Base-by-base conservation (phyloP, 1,284 basidiomycete species). In the Microbotryum silenes-acaulis region DNA sequence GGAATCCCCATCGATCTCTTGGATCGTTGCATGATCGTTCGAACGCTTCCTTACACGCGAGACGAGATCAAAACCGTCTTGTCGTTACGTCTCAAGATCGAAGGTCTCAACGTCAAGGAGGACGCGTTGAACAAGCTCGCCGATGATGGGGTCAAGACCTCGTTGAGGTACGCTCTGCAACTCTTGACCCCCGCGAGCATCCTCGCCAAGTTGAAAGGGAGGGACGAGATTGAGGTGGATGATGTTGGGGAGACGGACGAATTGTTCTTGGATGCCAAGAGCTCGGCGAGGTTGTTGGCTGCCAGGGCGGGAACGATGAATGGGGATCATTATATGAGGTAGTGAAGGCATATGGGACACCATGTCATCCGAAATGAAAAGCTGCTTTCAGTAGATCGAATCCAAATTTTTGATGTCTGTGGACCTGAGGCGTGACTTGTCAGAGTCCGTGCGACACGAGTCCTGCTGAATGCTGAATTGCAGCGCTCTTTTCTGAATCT, bases 1-100 rank as follows among this genome's bases (percentile, higher is more conserved):
- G 96, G 94, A 25, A 82, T 98, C 57, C 96, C 94, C 6, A 82
- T 93, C 56, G 94, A 98, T 78, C 79, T 98, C 29, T 81, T 97
- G 51, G 94, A 98, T 77, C 82, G 94, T 61, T 97, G 94, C 77
- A 86, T 98, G 81, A 98, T 98, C 65, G 92, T 98, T 49, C 89
- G 91, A 73, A 98, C 94, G 1, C 83, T 89, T 62, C 81, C 83
- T 7, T 96, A 97, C 76, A 83, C 82, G 12, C 82, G 84, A 49
- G 87, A 89, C 10, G 90, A 97, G 74, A 88, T 97, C 63, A 85
- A 84, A 49, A 86, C 86, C 72, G 91, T 98, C 29, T 81, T 97
- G 6, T 86, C 89, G 69, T 79, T 94, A 56, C 84, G 94, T 57
- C 87, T 89, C 31, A 86, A 84, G 63, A 84, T 91, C 2, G 94